Conservation (phyloP, 106 monocot genomes). For the Allium sativum region DNA sequence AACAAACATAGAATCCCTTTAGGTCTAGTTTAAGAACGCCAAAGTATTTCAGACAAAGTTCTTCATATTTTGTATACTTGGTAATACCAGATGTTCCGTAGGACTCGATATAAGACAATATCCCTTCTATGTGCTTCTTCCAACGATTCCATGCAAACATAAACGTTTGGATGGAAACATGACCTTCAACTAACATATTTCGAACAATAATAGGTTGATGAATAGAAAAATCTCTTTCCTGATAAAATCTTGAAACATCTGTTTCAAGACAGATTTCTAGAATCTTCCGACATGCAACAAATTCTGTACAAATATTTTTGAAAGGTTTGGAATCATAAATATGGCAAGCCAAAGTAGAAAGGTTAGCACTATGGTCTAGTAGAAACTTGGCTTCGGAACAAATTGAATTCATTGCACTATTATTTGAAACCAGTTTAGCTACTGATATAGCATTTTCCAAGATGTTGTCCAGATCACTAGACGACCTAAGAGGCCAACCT, state of each 20-base stretch:
- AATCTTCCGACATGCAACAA: conserved; percentile 24
- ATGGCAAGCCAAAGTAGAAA: conserved; percentile 8
- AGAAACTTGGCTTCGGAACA: conserved; percentile 18
- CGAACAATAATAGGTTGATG: background rate
- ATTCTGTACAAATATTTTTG: conserved; percentile 14
- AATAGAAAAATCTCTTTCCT: background rate
- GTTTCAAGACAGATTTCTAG: conserved; percentile 38
- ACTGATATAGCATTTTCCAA: conserved; percentile 22
- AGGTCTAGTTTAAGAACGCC: background rate
- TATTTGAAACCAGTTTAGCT: conserved; percentile 10
- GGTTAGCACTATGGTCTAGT: conserved; percentile 2
- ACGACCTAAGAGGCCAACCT: conserved; percentile 41
- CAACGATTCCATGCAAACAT: conserved; percentile 29
- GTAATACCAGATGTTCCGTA: background rate
- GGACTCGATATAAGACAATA: conserved; percentile 3
- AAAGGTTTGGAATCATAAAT: conserved; percentile 4
- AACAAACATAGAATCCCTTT: background rate
- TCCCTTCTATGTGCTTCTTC: conserved; percentile 10
- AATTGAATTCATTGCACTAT: conserved; percentile 9
- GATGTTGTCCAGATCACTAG: conserved; percentile 15
- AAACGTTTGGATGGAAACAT: conserved; percentile 13
- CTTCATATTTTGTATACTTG: background rate
- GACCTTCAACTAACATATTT: conserved; percentile 6
- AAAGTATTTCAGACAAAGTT: conserved; percentile 7
- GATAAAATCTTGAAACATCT: conserved; percentile 1